These are phyloP conservation scores for Zygosaccharomyces sapae DNA, from an alignment of 1,139 yeast species.

Conservation along the genomic window DNA sequence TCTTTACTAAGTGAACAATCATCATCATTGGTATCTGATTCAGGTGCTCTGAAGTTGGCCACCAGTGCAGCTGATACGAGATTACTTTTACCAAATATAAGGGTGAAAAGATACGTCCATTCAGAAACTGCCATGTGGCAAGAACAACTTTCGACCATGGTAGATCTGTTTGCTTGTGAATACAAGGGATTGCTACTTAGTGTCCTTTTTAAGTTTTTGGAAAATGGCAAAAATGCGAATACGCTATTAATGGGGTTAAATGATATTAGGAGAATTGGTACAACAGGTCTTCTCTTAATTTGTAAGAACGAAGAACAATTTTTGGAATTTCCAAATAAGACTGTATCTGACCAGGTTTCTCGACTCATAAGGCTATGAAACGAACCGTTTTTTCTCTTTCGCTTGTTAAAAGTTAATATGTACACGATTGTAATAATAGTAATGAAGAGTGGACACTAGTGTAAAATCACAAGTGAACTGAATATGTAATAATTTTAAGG, in stretches of 20 bases:
- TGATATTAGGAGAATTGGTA: constrained; percentile 26
- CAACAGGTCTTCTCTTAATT: constrained; percentile 27
- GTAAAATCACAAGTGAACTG: not conserved
- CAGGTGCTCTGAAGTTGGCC: constrained; percentile 7
- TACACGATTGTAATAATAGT: not conserved
- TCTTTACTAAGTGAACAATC: constrained; percentile 16
- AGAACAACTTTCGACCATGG: constrained; percentile 15
- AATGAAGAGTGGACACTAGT: not conserved
- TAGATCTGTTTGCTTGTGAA: constrained; percentile 25
- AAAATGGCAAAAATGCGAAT: not conserved
- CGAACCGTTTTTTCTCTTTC: not conserved
- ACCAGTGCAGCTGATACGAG: constrained; percentile 10
- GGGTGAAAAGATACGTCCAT: constrained; percentile 20
- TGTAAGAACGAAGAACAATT: constrained; percentile 18
- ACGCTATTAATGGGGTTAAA: constrained; percentile 15
- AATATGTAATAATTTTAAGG: constrained; percentile 1
- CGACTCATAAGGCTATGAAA: constrained; percentile 15
- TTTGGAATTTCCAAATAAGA: constrained; percentile 28
- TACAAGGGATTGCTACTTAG: constrained; percentile 18
- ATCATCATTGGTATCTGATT: constrained; percentile 18
- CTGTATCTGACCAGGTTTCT: constrained; percentile 26
- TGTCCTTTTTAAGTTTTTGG: constrained; percentile 20
- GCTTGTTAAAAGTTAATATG: not conserved
- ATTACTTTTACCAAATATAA: constrained; percentile 20
- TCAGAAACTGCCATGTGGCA: constrained; percentile 19